These are phyloP conservation scores for Voacanga thouarsii DNA, from an alignment of 257 asterid species.

Conservation along the genomic window DNA sequence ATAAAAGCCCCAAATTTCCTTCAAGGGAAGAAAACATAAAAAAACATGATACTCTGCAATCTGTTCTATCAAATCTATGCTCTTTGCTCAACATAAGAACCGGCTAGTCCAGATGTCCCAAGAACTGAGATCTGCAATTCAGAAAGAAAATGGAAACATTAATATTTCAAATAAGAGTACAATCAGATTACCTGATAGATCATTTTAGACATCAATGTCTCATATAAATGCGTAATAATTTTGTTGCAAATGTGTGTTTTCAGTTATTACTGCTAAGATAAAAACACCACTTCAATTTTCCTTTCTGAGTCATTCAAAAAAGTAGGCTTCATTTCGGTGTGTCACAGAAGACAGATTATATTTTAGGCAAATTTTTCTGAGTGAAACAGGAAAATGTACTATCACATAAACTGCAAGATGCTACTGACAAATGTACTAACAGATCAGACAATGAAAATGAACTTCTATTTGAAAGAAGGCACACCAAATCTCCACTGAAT, in stretches of 20 bases:
- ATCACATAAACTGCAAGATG: neutral
- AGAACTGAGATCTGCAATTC: constrained; percentile 79
- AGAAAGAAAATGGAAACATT: neutral
- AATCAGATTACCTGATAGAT: no score
- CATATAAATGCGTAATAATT: neutral
- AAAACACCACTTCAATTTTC: neutral
- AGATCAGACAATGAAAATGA: neutral
- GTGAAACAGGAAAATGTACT: neutral
- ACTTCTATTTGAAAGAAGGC: neutral
- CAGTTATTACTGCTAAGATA: neutral
- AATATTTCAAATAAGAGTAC: neutral
- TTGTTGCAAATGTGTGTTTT: neutral
- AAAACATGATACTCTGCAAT: constrained; percentile 7
- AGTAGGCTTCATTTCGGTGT: neutral
- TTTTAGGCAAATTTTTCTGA: neutral
- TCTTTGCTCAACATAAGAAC: constrained; percentile 95
- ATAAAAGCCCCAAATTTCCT: constrained; percentile 12
- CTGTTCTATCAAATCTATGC: constrained; percentile 36
- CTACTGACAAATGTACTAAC: neutral
- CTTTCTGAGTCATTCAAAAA: neutral
- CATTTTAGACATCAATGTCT: neutral
- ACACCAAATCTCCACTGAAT: neutral
- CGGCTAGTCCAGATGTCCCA: constrained; percentile 96
- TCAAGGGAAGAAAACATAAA: neutral
- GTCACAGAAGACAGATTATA: neutral